Conservation (phyloP, 441 rosid species). For the Pelargonium cotyledonis region DNA sequence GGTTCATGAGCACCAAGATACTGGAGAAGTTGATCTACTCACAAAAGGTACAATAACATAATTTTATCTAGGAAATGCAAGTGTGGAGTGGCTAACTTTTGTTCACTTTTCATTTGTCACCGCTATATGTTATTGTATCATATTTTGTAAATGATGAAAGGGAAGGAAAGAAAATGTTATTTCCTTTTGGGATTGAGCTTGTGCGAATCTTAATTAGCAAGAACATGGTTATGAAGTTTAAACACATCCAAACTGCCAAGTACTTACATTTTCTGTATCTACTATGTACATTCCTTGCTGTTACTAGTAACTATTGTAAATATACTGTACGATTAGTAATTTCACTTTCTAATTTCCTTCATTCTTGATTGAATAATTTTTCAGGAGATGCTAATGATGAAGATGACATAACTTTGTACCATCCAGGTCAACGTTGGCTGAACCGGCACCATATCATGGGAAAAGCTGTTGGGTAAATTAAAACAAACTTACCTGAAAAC, state of each 20-base stretch:
- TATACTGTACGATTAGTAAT: no score
- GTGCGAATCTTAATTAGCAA: no score
- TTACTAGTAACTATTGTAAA: no score
- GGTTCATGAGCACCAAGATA: conserved; percentile 55
- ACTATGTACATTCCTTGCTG: neutral
- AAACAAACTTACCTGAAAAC: neutral
- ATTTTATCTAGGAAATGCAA: no score
- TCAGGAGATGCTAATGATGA: conserved; percentile 74
- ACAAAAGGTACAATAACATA: conserved; percentile 48
- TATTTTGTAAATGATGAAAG: no score
- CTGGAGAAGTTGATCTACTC: conserved; percentile 49
- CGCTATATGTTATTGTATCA: no score
- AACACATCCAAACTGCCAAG: neutral
- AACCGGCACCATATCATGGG: conserved; percentile 86
- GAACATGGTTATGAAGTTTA: no score
- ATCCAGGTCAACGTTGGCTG: conserved; percentile 82
- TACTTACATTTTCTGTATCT: neutral
- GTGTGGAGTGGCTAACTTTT: no score
- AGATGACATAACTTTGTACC: conserved; percentile 36
- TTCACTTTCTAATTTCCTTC: conserved; percentile 8
- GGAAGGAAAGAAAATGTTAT: no score
- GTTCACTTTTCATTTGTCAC: no score
- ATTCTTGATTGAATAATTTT: conserved; percentile 14
- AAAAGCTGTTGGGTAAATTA: conserved; percentile 79
- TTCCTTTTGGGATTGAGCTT: no score